Evolutionary conservation across 129 eudicot species (phyloP), one percentile per base, ranked within the genome.

Genomic region (Helianthus tuberosus): DNA sequence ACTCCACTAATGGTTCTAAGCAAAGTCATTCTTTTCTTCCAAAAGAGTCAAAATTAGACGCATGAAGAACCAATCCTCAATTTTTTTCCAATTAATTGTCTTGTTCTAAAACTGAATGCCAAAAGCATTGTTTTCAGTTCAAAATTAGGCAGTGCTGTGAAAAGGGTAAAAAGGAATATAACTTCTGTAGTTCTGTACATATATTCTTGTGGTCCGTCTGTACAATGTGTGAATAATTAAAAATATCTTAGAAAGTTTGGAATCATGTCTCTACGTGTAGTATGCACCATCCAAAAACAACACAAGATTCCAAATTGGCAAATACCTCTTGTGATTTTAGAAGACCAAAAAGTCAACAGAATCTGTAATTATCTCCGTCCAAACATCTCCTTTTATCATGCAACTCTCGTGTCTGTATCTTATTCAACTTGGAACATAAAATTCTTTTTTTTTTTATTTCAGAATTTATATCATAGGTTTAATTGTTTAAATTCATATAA

Each of bases 281-380:
- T 50, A 39, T 53, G 51, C 66, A 78, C 82, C 82, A 78, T 29
- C 59, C 82, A 64, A 68, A 67, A 58, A 12, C 53, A 47, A 35
- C 75, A 13, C 61, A 68, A 59, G 68, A 76, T 76, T 76, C 80
- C 41, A 11, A 58, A 25, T 7, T 76, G 68, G 75, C 51, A 11
- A 58, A 25, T 7, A 72, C 47, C 20, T 65, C 66, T 52, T 78
- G 60, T 71, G 55, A 77, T 49, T 36, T 53, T 70, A 36, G 12
- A 78, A 51, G 39, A 63, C 50, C 50, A 76, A 76, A 67, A 76
- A 27, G 68, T 27, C 77, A 71, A 64, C 60, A 36, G 77, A 78
- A 78, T 71, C 77, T 78, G 67, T 54, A 41, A 71, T 54, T 72
- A 64, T 64, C 82, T 54, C 77, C 82, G 52, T 78, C 77, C 80